Conservation (phyloP, 148 eudicot species). For the Nepenthes mirabilis region DNA sequence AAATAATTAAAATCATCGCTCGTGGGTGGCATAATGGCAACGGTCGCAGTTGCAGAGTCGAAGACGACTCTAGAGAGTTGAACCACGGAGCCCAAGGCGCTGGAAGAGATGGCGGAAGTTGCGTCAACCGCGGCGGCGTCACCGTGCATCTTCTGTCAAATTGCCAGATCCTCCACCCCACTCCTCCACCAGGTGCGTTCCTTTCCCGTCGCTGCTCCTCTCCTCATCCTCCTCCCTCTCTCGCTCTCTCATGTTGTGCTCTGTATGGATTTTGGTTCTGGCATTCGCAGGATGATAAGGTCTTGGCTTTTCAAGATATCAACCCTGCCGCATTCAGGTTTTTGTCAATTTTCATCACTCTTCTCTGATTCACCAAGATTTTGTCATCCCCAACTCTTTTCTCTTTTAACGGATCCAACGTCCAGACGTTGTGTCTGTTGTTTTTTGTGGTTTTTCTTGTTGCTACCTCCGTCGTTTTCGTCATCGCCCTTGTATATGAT, state of each 20-base stretch:
- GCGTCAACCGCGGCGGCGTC: constrained; percentile 1
- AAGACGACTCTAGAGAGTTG: no score
- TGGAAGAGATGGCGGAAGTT: not conserved
- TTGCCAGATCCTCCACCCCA: constrained; percentile 42
- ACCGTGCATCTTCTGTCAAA: constrained; percentile 63
- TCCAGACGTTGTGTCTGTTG: no score
- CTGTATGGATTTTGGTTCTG: not conserved
- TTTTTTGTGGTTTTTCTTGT: not conserved
- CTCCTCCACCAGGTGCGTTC: constrained; percentile 46
- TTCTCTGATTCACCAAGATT: not conserved
- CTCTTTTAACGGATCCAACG: no score
- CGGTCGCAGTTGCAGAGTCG: no score
- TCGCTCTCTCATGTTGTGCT: not conserved
- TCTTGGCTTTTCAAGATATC: constrained; percentile 72
- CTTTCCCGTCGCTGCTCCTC: not conserved
- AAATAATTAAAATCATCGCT: no score
- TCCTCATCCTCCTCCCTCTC: constrained; percentile 1
- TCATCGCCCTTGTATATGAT: not conserved
- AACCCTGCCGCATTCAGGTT: constrained; percentile 61
- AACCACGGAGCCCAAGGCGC: not conserved
- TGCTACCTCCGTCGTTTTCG: not conserved
- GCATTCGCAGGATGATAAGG: constrained; percentile 54
- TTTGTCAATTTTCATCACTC: not conserved
- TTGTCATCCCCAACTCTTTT: not conserved
- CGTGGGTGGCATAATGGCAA: no score